Base-by-base conservation (phyloP, 257 asterid species). In the Phtheirospermum japonicum region DNA sequence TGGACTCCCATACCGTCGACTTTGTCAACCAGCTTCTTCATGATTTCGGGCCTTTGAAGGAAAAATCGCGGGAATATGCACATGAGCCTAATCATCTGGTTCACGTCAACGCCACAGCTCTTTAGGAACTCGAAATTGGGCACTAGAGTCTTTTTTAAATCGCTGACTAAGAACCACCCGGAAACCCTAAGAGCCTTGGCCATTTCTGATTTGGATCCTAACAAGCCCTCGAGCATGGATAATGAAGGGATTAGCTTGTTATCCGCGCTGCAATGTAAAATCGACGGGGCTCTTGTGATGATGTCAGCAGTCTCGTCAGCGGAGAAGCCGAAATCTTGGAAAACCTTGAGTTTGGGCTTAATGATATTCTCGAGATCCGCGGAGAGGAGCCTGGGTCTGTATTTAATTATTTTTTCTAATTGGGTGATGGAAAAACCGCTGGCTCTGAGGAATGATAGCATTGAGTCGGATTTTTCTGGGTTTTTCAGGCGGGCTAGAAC, bases 351-450 rank as follows among this genome's bases (percentile, higher is more conserved):
- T 70, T 77, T 80, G 43, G 75, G 83, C 68, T 77, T 70, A 42
- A 80, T 52, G 53, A 75, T 60, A 8, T 20, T 54, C 12, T 71
- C 76, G 49, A 80, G 69, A n/a, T 34, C 32, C 4, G 75, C 19
- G 6, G 43, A 13, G 26, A 76, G 66, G 60, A 73, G 11, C 1
- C 6, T 12, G 33, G 82, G 80, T 55, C 4, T 19, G 0, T n/a
- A 6, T 36, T 16, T 72, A 16, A 70, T 2, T 9, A 61, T 12
- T 19, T 30, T 73, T 46, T 80, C 81, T 61, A 80, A 61, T 11
- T 80, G 81, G 53, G 65, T 9, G 9, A 11, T 17, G 0, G 83
- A 69, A 57, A 80, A 77, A 0, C 86, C 86, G 46, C 2, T 50
- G 8, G 61, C 64, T 54, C 69, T 67, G 10, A 80, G 40, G 43